Evolutionary conservation across 176 grass and related monocot genomes (phyloP).

Genomic region (Oryza australiensis): DNA sequence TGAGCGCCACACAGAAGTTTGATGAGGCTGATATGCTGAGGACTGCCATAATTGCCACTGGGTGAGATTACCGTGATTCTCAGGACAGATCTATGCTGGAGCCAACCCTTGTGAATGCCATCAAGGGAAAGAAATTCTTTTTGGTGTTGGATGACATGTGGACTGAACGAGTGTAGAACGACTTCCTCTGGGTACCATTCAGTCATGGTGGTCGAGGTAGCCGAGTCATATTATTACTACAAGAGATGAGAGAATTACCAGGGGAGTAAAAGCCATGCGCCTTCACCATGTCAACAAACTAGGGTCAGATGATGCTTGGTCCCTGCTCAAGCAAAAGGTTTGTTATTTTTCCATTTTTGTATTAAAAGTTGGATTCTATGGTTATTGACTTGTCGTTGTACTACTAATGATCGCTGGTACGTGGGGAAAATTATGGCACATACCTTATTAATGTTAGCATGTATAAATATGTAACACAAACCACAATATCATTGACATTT

Average conservation of each 20-base stretch:
- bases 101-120: neutral
- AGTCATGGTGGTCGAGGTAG: neutral
- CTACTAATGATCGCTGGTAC: too few relatives aligned
- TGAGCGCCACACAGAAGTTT: neutral
- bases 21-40: neutral
- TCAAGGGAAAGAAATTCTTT: conserved; percentile 12
- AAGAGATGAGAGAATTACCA: conserved; percentile 5
- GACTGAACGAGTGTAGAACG: conserved; percentile 21
- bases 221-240: conserved; percentile 31
- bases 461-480: neutral
- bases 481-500: too few relatives aligned
- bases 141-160: conserved; percentile 52
- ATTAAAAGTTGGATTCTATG: too few relatives aligned
- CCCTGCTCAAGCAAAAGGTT: neutral
- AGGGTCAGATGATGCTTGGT: conserved; percentile 17
- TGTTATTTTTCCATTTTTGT: too few relatives aligned
- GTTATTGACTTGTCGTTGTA: too few relatives aligned
- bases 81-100: neutral
- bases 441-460: too few relatives aligned
- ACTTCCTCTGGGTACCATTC: neutral
- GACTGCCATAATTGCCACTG: neutral
- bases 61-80: neutral
- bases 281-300: conserved; percentile 18
- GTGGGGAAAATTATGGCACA: too few relatives aligned
- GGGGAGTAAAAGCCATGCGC: neutral